Percentiles rank a stretch among this genome's conserved stretches.
phyloP scores from a whole-genome alignment of 2,329 filamentous ascomycete genomes.

The Malbranchea cinnamomea region DNA sequence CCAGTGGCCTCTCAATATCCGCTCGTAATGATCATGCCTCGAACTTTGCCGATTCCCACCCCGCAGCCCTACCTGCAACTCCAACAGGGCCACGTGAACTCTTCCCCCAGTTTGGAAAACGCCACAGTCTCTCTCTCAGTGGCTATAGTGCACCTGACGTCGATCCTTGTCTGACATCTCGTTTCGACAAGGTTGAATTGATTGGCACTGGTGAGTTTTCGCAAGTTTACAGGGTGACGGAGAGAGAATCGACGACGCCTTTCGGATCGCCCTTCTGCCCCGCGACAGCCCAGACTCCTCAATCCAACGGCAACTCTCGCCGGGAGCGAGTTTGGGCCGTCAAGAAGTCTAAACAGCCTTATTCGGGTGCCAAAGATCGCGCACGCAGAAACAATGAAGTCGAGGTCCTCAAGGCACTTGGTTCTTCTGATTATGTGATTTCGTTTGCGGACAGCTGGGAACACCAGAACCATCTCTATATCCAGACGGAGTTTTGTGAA shows the following conservation, averaged over 20 bases:
- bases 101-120: slow-evolving; percentile 42
- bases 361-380: slow-evolving; percentile 65
- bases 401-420: slow-evolving; percentile 58
- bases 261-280: slow-evolving; percentile 37
- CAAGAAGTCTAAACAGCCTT: slow-evolving; percentile 78
- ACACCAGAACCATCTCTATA: slow-evolving; percentile 70
- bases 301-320: slow-evolving; percentile 27
- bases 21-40: slow-evolving; percentile 35
- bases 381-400: slow-evolving; percentile 75
- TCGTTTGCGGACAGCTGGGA: slow-evolving; percentile 82
- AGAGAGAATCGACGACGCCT: slow-evolving; percentile 6
- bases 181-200: slow-evolving; percentile 68
- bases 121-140: slow-evolving; percentile 54
- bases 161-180: slow-evolving; percentile 56
- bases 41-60: slow-evolving; percentile 26
- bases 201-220: slow-evolving; percentile 89
- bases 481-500: slow-evolving; percentile 94
- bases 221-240: slow-evolving; percentile 49
- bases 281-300: slow-evolving; percentile 25
- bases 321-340: slow-evolving; percentile 65
- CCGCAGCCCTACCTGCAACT: slow-evolving; percentile 54
- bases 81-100: slow-evolving; percentile 55
- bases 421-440: slow-evolving; percentile 70
- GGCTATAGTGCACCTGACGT: slow-evolving; percentile 56
- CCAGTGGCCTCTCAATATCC: slow-evolving; percentile 71